These are phyloP conservation scores for Colletotrichum sublineola DNA, from an alignment of 2,329 filamentous ascomycete genomes.

Conservation along the genomic window DNA sequence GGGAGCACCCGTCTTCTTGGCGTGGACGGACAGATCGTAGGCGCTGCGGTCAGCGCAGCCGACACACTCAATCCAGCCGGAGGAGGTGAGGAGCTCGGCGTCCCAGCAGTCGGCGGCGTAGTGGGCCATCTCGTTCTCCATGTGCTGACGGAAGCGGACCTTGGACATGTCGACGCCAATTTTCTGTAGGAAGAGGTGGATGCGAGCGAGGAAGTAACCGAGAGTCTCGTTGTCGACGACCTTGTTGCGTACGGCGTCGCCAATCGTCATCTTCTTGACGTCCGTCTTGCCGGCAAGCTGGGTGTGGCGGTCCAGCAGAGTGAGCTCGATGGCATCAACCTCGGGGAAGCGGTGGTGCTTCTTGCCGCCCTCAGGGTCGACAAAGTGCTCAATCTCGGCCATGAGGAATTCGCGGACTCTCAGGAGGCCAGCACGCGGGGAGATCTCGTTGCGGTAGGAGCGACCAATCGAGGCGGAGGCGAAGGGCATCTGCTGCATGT, in stretches of 20 bases:
- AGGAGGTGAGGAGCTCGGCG: slow-evolving; percentile 89
- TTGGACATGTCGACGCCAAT: slow-evolving; percentile 90
- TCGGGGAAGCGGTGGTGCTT: slow-evolving; percentile 91
- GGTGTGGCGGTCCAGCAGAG: slow-evolving; percentile 85
- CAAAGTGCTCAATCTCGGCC: slow-evolving; percentile 99
- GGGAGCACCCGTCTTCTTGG: slow-evolving; percentile 90
- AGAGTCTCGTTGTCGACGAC: slow-evolving; percentile 97
- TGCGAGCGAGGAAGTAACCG: slow-evolving; percentile 96
- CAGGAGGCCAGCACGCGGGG: slow-evolving; percentile 88
- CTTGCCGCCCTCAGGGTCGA: slow-evolving; percentile 95
- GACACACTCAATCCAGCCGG: slow-evolving; percentile 98
- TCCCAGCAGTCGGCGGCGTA: slow-evolving; percentile 99
- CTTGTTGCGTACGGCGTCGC: slow-evolving; percentile 84
- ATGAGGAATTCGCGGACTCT: slow-evolving; percentile 98
- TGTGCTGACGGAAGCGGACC: slow-evolving; percentile 96
- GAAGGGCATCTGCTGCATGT: slow-evolving; percentile 95
- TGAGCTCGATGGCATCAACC: slow-evolving; percentile 85
- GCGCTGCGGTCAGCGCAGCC: slow-evolving; percentile 96
- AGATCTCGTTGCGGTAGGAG: slow-evolving; percentile 98
- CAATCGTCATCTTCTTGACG: slow-evolving; percentile 80
- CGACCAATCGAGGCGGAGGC: slow-evolving; percentile 97
- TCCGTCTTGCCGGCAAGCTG: slow-evolving; percentile 89
- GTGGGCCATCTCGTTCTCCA: slow-evolving; percentile 84
- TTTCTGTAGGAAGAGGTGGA: slow-evolving; percentile 89
- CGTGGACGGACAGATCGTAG: slow-evolving; percentile 93